Evolutionary conservation across 768 basidiomycete genomes (phyloP).

Genomic region (Lactifluus echinatus): DNA sequence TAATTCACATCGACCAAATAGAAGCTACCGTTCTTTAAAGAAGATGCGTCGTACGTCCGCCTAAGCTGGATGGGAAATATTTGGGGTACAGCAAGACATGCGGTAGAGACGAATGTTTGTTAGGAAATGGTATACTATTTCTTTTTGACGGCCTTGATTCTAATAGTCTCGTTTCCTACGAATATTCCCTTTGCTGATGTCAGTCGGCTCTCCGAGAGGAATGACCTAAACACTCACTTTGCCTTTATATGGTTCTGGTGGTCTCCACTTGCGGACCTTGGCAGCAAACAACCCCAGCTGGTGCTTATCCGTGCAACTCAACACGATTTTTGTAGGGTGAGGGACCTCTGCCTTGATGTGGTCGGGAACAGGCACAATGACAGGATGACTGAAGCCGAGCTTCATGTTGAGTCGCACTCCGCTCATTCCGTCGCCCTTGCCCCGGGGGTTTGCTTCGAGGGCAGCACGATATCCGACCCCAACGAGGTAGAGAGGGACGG

Average conservation of each 20-base stretch:
- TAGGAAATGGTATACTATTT: slow-evolving; percentile 46
- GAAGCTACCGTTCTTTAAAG: not conserved
- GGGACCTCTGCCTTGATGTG: slow-evolving; percentile 78
- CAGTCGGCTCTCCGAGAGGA: slow-evolving; percentile 6
- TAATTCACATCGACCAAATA: not conserved
- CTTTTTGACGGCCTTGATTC: slow-evolving; percentile 90
- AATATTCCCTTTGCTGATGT: slow-evolving; percentile 66
- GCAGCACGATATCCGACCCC: slow-evolving; percentile 91
- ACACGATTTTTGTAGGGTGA: slow-evolving; percentile 70
- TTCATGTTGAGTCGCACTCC: slow-evolving; percentile 80
- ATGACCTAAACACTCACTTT: slow-evolving; percentile 54
- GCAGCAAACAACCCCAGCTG: slow-evolving; percentile 82
- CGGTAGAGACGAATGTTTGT: not conserved
- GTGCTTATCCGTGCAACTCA: slow-evolving; percentile 85
- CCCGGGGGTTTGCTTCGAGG: slow-evolving; percentile 69
- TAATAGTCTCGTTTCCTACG: slow-evolving; percentile 85
- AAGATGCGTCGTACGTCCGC: not conserved
- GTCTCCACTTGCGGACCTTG: slow-evolving; percentile 70
- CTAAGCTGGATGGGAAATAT: not conserved
- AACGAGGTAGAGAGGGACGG: slow-evolving; percentile 76
- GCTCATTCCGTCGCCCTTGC: slow-evolving; percentile 44
- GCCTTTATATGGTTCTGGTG: slow-evolving; percentile 96
- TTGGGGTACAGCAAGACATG: not conserved
- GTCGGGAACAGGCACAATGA: slow-evolving; percentile 72
- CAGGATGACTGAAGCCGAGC: slow-evolving; percentile 85